A percentile compares a stretch with the other conserved stretches of the same genome.
These are phyloP conservation scores for Quercus parvula DNA, from an alignment of 306 rosid genomes.

Conservation along the genomic window DNA sequence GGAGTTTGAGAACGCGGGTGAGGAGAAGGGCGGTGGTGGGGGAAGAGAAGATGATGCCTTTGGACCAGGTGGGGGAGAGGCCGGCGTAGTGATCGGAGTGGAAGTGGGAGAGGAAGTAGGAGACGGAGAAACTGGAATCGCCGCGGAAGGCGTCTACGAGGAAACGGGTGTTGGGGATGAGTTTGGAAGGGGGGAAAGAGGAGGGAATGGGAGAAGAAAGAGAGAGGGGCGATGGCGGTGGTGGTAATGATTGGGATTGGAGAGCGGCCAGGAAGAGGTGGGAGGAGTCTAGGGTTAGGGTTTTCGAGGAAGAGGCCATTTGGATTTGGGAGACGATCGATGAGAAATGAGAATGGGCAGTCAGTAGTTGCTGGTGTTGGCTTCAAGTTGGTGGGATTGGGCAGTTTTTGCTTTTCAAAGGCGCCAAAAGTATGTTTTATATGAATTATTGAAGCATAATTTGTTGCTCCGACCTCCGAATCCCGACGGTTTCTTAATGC, in stretches of 20 bases:
- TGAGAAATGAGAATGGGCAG: background rate
- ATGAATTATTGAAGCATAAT: too few relatives aligned
- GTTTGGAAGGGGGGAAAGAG: conserved; percentile 61
- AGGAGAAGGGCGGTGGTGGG: conserved; percentile 56
- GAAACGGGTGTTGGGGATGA: conserved; percentile 80
- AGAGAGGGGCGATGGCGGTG: conserved; percentile 7
- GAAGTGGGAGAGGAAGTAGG: conserved; percentile 93
- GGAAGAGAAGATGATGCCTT: conserved; percentile 76
- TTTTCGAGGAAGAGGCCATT: background rate
- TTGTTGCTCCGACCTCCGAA: too few relatives aligned
- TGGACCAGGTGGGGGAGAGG: conserved; percentile 66
- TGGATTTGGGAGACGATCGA: conserved; percentile 26
- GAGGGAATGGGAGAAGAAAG: conserved; percentile 37
- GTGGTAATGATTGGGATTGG: background rate
- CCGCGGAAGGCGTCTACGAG: conserved; percentile 72
- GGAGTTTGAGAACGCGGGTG: conserved; percentile 42
- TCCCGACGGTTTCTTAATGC: too few relatives aligned
- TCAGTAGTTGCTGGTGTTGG: too few relatives aligned
- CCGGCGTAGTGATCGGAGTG: conserved; percentile 91
- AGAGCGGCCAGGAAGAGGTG: conserved; percentile 48
- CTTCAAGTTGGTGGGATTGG: too few relatives aligned
- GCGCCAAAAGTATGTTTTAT: too few relatives aligned
- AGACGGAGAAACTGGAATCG: conserved; percentile 40
- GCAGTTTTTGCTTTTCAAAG: too few relatives aligned
- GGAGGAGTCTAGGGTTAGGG: conserved; percentile 50